A percentile compares a stretch with the other conserved stretches of the same genome.
Conservation (phyloP, 495 filamentous ascomycete species). For the Parachaetomium inaequale region DNA sequence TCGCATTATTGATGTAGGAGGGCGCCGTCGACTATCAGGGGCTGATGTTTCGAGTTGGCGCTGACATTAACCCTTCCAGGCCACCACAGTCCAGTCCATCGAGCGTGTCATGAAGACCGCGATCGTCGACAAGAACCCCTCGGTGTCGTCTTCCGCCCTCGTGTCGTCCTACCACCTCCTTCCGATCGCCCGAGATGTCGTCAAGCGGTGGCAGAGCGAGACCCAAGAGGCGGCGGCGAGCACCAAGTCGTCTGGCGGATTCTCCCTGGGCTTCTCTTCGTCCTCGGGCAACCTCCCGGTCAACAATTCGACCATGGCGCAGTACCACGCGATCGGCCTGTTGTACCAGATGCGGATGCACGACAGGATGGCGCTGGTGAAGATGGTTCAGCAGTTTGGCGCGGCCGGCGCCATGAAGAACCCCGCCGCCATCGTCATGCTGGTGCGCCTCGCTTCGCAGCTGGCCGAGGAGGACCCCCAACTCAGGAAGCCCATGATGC, state of each 20-base stretch:
- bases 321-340: constrained; percentile 97
- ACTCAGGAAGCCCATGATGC: constrained; percentile 90
- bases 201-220: constrained; percentile 97
- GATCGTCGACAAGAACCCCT: constrained; percentile 98
- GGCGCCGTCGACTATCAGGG: background rate
- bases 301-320: constrained; percentile 86
- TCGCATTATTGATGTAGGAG: constrained; percentile 89
- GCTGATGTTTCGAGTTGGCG: constrained; percentile 1
- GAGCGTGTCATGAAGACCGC: constrained; percentile 98
- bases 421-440: constrained; percentile 83
- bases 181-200: constrained; percentile 90
- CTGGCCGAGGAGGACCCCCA: constrained; percentile 88
- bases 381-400: constrained; percentile 99
- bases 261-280: constrained; percentile 82
- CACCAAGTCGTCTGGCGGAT: constrained; percentile 80
- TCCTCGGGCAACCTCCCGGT: constrained; percentile 66
- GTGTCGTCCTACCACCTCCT: constrained; percentile 98
- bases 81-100: constrained; percentile 95
- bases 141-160: constrained; percentile 93
- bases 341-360: constrained; percentile 97
- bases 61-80: constrained; percentile 48
- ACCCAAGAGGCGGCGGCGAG: constrained; percentile 94
- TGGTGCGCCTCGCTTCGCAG: constrained; percentile 91
- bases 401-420: constrained; percentile 89
- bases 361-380: constrained; percentile 97